A percentile compares a stretch with the other conserved stretches of the same genome.
Conservation (phyloP, 1,284 basidiomycete species). For the Rhodotorula sp. region DNA sequence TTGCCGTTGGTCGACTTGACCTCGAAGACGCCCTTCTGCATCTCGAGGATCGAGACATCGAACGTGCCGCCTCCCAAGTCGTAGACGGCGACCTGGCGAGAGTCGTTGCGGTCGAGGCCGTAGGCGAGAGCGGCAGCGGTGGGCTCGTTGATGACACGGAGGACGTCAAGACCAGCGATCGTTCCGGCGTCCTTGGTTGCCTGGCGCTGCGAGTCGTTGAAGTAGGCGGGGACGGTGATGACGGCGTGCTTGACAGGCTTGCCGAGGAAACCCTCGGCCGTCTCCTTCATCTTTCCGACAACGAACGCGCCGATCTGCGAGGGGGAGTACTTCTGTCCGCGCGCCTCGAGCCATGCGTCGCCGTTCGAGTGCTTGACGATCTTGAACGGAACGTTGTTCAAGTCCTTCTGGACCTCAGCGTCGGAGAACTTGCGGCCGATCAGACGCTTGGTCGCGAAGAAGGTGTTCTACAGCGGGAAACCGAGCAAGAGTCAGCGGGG, state of each 20-base stretch:
- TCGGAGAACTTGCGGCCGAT: slow-evolving; percentile 93
- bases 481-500: not conserved
- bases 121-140: slow-evolving; percentile 97
- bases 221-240: slow-evolving; percentile 95
- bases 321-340: slow-evolving; percentile 60
- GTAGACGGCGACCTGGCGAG: slow-evolving; percentile 90
- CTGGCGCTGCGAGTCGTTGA: slow-evolving; percentile 98
- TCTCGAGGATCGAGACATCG: slow-evolving; percentile 97
- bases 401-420: slow-evolving; percentile 87
- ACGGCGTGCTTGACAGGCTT: slow-evolving; percentile 89
- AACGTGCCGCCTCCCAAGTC: slow-evolving; percentile 93
- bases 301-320: slow-evolving; percentile 72
- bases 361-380: slow-evolving; percentile 67
- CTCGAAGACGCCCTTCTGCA: slow-evolving; percentile 99
- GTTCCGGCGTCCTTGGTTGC: slow-evolving; percentile 97
- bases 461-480: slow-evolving; percentile 62
- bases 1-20: slow-evolving; percentile 99
- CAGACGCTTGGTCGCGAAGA: slow-evolving; percentile 94
- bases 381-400: slow-evolving; percentile 58
- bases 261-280: slow-evolving; percentile 86
- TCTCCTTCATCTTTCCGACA: slow-evolving; percentile 92
- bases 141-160: slow-evolving; percentile 98
- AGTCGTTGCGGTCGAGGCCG: slow-evolving; percentile 80
- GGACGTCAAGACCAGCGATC: slow-evolving; percentile 93
- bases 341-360: slow-evolving; percentile 70